Evolutionary conservation across 441 rosid species (phyloP).

Genomic region (Populus hybrid): DNA sequence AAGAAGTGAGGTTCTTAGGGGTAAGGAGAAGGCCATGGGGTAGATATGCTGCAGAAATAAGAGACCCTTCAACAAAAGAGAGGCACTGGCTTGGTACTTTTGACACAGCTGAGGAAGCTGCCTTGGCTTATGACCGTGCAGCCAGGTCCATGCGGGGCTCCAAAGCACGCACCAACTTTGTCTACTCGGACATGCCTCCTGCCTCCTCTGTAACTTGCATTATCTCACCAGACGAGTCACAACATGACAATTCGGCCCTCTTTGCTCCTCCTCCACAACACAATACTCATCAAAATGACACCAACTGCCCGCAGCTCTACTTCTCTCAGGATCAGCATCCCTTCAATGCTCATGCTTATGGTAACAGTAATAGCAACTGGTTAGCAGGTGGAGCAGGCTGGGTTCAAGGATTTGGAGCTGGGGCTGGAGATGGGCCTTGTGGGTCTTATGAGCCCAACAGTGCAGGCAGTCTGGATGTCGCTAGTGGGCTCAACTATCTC

Average conservation of each 20-base stretch:
- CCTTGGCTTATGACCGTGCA: conserved; percentile 80
- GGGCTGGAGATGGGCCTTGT: background rate
- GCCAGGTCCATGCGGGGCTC: conserved; percentile 78
- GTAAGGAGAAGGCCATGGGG: conserved; percentile 87
- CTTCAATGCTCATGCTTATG: conserved; percentile 7
- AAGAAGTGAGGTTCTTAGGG: conserved; percentile 58
- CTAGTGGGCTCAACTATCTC: conserved; percentile 12
- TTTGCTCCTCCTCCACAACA: conserved; percentile 22
- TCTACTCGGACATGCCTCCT: conserved; percentile 75
- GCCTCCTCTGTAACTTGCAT: conserved; percentile 81
- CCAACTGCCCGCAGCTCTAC: conserved; percentile 27
- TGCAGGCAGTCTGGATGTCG: conserved; percentile 14
- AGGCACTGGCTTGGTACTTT: conserved; percentile 72
- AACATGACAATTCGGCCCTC: conserved; percentile 41
- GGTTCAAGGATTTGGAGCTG: background rate
- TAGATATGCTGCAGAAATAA: conserved; percentile 60
- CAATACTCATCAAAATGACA: conserved; percentile 18
- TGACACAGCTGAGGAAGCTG: conserved; percentile 71
- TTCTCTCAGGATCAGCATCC: conserved; percentile 22
- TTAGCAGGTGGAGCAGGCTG: background rate
- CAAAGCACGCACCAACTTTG: conserved; percentile 83
- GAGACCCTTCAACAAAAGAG: conserved; percentile 68
- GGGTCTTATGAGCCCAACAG: conserved; percentile 34
- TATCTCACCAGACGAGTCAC: conserved; percentile 73
- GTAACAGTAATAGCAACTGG: too few species aligned